Percentiles rank a stretch among this genome's conserved stretches.
These are phyloP conservation scores for Sideroxylon spinosum DNA, from an alignment of 179 eudicot species.

Conservation along the genomic window DNA sequence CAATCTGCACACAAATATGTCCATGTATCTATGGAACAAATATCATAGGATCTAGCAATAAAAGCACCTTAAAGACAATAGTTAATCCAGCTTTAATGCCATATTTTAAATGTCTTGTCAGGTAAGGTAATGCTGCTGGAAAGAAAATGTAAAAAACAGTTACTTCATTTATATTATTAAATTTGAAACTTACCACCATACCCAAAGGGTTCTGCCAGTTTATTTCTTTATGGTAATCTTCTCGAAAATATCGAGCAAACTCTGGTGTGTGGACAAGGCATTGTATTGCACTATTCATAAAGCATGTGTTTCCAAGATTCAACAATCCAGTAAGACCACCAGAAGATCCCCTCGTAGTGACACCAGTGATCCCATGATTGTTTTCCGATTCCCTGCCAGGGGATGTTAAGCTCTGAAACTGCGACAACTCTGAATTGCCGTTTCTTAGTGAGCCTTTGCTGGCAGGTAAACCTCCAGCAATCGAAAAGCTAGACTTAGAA, in stretches of 20 bases:
- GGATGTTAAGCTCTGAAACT: slow-evolving; percentile 39
- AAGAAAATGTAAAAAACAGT: not conserved
- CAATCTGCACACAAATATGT: not conserved
- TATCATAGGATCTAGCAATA: not conserved
- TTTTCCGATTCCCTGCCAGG: slow-evolving; percentile 48
- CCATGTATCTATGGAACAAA: not conserved
- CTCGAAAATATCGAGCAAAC: slow-evolving; percentile 76
- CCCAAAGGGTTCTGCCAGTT: slow-evolving; percentile 92
- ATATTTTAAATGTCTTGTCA: too few relatives aligned
- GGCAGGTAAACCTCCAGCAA: slow-evolving; percentile 72
- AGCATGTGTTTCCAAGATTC: slow-evolving; percentile 97
- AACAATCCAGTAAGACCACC: slow-evolving; percentile 82
- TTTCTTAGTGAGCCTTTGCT: slow-evolving; percentile 67
- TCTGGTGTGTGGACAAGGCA: slow-evolving; percentile 98
- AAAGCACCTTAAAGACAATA: not conserved
- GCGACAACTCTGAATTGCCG: slow-evolving; percentile 48
- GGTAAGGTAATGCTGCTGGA: not conserved
- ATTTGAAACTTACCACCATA: slow-evolving; percentile 73
- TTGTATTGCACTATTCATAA: slow-evolving; percentile 96
- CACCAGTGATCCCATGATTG: slow-evolving; percentile 61
- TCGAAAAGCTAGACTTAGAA: slow-evolving; percentile 62
- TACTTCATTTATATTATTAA: not conserved
- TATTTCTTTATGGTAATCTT: slow-evolving; percentile 83
- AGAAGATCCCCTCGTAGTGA: slow-evolving; percentile 82
- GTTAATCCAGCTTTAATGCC: not conserved